Percentiles rank a stretch among this genome's conserved stretches.
phyloP scores from a whole-genome alignment of 2,329 filamentous ascomycete species.

The Fusarium phyllophilum region DNA sequence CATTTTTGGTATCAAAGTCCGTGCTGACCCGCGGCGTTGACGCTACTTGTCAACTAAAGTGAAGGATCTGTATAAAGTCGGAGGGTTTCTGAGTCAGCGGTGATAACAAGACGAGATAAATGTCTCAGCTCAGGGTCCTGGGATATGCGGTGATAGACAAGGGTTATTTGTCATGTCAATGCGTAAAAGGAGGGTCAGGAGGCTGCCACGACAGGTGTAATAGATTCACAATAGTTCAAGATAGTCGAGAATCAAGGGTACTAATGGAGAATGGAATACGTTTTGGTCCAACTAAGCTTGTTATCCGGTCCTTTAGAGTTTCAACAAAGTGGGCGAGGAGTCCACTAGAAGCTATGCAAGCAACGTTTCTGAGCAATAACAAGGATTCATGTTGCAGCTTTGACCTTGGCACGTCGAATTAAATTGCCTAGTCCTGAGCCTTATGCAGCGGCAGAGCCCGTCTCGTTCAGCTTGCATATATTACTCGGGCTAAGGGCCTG shows the following conservation, averaged over 20 bases:
- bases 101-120: neutral
- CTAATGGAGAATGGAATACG: neutral
- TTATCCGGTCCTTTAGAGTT: neutral
- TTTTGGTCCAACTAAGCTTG: neutral
- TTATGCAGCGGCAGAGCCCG: neutral
- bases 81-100: slow-evolving; percentile 1
- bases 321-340: neutral
- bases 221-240: neutral
- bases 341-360: neutral
- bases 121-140: neutral
- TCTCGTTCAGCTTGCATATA: neutral
- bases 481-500: neutral
- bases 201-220: neutral
- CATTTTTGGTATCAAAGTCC: neutral
- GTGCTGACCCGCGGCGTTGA: slow-evolving; percentile 1
- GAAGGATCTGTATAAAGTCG: neutral
- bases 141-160: neutral
- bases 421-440: neutral
- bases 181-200: neutral
- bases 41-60: neutral
- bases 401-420: neutral
- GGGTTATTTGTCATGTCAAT: neutral
- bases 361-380: neutral
- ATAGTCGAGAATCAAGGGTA: neutral
- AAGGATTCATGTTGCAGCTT: neutral